A percentile compares a stretch with the other conserved stretches of the same genome.
phyloP scores from a whole-genome alignment of 805 yeast genomes.

The Yamadazyma tumulicola region DNA sequence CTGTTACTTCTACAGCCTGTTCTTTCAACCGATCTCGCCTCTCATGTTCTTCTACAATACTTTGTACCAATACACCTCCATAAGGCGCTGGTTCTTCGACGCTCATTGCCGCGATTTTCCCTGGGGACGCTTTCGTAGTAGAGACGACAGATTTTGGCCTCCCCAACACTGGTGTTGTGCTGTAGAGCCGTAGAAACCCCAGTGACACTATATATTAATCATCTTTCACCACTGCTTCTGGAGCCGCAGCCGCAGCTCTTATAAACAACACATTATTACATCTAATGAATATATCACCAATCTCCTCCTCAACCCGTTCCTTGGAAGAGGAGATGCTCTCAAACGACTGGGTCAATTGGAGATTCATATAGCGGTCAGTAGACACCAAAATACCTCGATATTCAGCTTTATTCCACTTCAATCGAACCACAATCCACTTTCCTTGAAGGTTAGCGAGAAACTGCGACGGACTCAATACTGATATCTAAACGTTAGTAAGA shows the following conservation, averaged over 20 bases:
- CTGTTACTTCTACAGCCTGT: constrained; percentile 30
- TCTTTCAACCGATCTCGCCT: constrained; percentile 25
- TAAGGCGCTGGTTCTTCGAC: constrained; percentile 31
- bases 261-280: constrained; percentile 88
- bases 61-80: constrained; percentile 40
- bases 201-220: too few species aligned
- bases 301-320: constrained; percentile 25
- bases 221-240: too few species aligned
- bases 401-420: constrained; percentile 89
- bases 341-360: constrained; percentile 60
- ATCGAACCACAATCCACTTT: constrained; percentile 65
- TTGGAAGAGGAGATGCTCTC: constrained; percentile 52
- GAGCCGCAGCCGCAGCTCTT: too few species aligned
- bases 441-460: constrained; percentile 69
- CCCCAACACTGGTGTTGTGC: too few species aligned
- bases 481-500: constrained; percentile 1
- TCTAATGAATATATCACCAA: constrained; percentile 81
- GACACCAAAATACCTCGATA: constrained; percentile 76
- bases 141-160: too few species aligned
- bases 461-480: constrained; percentile 5
- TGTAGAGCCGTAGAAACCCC: too few species aligned
- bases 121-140: too few species aligned
- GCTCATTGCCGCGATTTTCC: too few species aligned
- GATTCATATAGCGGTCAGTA: constrained; percentile 89
- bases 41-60: constrained; percentile 36